phyloP scores from a whole-genome alignment of 2,329 filamentous ascomycete species.

The Colletotrichum sp. region DNA sequence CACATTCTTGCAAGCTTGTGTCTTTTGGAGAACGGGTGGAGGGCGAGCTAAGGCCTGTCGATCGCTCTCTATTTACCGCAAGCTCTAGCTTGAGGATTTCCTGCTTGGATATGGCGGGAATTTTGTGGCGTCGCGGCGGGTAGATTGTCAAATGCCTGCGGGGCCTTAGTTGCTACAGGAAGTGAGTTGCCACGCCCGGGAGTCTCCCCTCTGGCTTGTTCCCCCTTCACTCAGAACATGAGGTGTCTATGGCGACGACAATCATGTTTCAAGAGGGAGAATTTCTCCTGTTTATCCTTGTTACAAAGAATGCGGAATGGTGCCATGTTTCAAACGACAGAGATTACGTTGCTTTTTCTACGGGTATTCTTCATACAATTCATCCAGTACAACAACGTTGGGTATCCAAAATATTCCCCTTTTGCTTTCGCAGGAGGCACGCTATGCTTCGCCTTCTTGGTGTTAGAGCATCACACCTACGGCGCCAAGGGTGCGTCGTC shows the following conservation, averaged over 20 bases:
- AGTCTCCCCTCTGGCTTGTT: not conserved
- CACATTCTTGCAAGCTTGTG: not conserved
- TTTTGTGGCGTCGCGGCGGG: slow-evolving; percentile 12
- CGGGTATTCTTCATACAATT: slow-evolving; percentile 14
- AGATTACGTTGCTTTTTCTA: slow-evolving; percentile 5
- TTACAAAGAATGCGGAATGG: not conserved
- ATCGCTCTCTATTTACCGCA: not conserved
- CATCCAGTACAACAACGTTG: not conserved
- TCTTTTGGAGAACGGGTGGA: not conserved
- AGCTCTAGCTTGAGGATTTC: not conserved
- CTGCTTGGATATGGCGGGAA: not conserved
- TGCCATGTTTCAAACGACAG: not conserved
- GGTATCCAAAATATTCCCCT: not conserved
- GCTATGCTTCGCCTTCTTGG: not conserved
- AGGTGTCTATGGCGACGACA: not conserved
- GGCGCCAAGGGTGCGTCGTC: slow-evolving; percentile 38
- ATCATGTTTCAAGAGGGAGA: not conserved
- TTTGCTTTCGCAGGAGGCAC: not conserved
- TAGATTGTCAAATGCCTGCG: slow-evolving; percentile 11
- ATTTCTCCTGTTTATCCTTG: not conserved
- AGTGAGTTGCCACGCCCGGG: not conserved
- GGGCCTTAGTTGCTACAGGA: not conserved
- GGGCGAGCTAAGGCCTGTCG: not conserved
- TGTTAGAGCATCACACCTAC: slow-evolving; percentile 23
- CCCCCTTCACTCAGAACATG: not conserved